Percentiles rank a stretch among this genome's conserved stretches.
Evolutionary conservation across 2,329 filamentous ascomycete species (phyloP).

Genomic region (Coleophoma crateriformis): DNA sequence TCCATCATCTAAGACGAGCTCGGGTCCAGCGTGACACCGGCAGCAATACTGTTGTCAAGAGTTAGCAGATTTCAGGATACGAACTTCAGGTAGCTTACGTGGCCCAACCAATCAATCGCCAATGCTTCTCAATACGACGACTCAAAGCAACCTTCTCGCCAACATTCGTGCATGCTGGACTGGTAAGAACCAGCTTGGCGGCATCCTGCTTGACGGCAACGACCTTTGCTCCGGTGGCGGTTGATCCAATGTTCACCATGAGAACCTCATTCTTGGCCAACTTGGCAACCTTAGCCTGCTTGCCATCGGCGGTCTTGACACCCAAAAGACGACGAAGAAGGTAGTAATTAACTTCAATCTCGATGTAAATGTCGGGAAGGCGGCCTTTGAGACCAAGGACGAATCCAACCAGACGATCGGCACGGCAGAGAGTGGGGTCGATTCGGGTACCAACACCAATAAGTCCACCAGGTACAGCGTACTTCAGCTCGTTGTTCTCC

Average conservation of each 20-base stretch:
- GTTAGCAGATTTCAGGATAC: not conserved
- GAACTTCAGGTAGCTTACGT: constrained; percentile 46
- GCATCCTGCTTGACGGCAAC: constrained; percentile 96
- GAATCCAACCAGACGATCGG: constrained; percentile 97
- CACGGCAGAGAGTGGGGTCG: constrained; percentile 95
- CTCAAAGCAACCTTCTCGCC: constrained; percentile 97
- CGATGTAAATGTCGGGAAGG: constrained; percentile 94
- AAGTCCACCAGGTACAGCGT: constrained; percentile 92
- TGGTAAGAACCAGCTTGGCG: constrained; percentile 88
- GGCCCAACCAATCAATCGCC: constrained; percentile 90
- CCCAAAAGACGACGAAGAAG: constrained; percentile 87
- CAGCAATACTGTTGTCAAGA: constrained; percentile 13
- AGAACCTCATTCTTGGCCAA: constrained; percentile 97
- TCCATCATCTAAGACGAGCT: constrained; percentile 5
- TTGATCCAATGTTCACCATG: constrained; percentile 99
- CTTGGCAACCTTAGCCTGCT: constrained; percentile 99
- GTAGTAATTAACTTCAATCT: constrained; percentile 99
- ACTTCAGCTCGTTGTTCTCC: constrained; percentile 97
- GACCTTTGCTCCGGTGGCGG: constrained; percentile 95
- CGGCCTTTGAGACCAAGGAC: constrained; percentile 91
- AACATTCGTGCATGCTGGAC: constrained; percentile 91
- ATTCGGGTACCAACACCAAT: constrained; percentile 98
- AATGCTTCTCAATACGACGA: constrained; percentile 98
- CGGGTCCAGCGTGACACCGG: constrained; percentile 27
- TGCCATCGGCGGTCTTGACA: constrained; percentile 96